phyloP scores from a whole-genome alignment of 805 yeast genomes.

The Isabelozyma heimii region DNA sequence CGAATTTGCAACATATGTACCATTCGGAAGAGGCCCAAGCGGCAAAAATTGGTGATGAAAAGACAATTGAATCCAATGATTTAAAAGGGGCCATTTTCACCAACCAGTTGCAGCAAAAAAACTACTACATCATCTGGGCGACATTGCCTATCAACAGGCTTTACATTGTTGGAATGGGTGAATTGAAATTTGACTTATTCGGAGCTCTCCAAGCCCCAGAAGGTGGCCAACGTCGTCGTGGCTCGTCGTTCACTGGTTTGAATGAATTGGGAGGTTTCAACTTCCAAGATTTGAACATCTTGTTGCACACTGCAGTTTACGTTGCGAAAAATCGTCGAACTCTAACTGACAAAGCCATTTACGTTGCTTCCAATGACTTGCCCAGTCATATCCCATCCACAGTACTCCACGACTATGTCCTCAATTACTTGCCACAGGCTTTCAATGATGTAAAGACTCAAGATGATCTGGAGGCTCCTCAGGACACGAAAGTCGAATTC shows the following conservation, averaged over 20 bases:
- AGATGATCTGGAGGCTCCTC: constrained; percentile 8
- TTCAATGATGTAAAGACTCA: constrained; percentile 5
- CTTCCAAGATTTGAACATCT: constrained; percentile 38
- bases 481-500: constrained; percentile 16
- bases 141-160: constrained; percentile 12
- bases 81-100: constrained; percentile 38
- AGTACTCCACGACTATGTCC: constrained; percentile 35
- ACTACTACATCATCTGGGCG: constrained; percentile 34
- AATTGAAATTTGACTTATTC: constrained; percentile 24
- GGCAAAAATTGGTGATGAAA: constrained; percentile 2
- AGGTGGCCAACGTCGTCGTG: constrained; percentile 15
- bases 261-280: constrained; percentile 40
- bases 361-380: constrained; percentile 28
- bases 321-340: constrained; percentile 20
- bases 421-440: constrained; percentile 25
- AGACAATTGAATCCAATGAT: constrained; percentile 12
- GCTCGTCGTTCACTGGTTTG: constrained; percentile 36
- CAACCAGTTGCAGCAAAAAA: constrained; percentile 35
- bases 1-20: constrained; percentile 2
- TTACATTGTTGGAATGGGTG: constrained; percentile 34
- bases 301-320: constrained; percentile 26
- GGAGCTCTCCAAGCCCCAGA: constrained; percentile 13
- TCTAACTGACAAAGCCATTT: constrained; percentile 9
- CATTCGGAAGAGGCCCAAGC: constrained; percentile 8
- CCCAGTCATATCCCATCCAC: constrained; percentile 33